phyloP scores from a whole-genome alignment of 495 filamentous ascomycete species.

The Penicillium diatomitis region DNA sequence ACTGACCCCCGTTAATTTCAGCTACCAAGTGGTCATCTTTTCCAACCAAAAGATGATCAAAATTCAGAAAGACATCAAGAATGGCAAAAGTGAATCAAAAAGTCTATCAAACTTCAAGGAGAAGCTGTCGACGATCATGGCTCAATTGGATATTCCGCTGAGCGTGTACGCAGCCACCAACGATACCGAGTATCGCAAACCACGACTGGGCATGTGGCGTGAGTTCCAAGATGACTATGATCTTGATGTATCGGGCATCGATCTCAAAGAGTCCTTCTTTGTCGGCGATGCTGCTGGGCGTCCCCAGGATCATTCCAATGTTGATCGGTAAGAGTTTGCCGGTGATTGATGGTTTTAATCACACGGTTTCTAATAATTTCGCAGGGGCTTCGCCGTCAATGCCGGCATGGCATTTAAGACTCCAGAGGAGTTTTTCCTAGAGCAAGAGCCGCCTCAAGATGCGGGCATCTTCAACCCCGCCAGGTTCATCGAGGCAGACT shows the following conservation, averaged over 20 bases:
- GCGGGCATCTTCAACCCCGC: slow-evolving; percentile 58
- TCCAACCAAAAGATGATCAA: slow-evolving; percentile 83
- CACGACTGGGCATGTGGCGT: slow-evolving; percentile 80
- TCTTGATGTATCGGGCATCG: slow-evolving; percentile 52
- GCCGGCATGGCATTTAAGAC: slow-evolving; percentile 70
- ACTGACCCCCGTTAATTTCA: slow-evolving; percentile 16
- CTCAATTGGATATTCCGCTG: slow-evolving; percentile 64
- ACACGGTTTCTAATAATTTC: not conserved
- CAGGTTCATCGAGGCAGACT: slow-evolving; percentile 36
- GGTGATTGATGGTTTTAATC: not conserved
- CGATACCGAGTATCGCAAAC: slow-evolving; percentile 76
- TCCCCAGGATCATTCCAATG: slow-evolving; percentile 63
- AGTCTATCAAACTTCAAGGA: slow-evolving; percentile 70
- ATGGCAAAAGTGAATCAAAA: slow-evolving; percentile 50
- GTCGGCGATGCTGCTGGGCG: slow-evolving; percentile 81
- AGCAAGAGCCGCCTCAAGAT: slow-evolving; percentile 51
- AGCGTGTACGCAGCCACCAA: slow-evolving; percentile 78
- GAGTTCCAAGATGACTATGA: slow-evolving; percentile 69
- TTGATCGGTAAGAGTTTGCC: slow-evolving; percentile 51
- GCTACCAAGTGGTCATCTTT: slow-evolving; percentile 69
- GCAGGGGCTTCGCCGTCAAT: slow-evolving; percentile 67
- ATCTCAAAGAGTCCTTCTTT: slow-evolving; percentile 64
- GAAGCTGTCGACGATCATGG: slow-evolving; percentile 60
- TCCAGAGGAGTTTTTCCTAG: slow-evolving; percentile 85
- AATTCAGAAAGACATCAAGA: slow-evolving; percentile 62